Conservation (phyloP, 129 eudicot species). For the Smallanthus sonchifolius region DNA sequence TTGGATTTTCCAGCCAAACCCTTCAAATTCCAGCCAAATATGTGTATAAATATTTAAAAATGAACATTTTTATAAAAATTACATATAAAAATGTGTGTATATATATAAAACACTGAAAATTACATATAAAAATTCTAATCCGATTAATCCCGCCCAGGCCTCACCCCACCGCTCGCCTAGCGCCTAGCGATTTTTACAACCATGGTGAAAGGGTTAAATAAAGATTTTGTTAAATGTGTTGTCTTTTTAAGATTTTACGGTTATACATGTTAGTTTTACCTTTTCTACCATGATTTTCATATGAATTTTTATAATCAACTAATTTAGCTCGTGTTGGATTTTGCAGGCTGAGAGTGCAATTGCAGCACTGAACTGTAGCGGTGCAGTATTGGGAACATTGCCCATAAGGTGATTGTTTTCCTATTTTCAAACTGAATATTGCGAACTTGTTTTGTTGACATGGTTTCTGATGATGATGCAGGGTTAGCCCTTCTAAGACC, state of each 20-base stretch:
- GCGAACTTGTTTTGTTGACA: background rate
- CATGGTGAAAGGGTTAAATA: no score
- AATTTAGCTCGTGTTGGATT: background rate
- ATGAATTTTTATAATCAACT: background rate
- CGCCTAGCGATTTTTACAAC: no score
- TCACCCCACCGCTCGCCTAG: no score
- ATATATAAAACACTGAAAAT: no score
- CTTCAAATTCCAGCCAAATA: no score
- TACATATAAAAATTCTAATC: no score
- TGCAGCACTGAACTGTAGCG: conserved; percentile 52
- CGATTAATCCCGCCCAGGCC: no score
- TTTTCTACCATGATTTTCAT: background rate
- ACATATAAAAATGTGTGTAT: no score
- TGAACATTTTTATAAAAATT: no score
- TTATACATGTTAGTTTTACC: background rate
- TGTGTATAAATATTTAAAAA: no score
- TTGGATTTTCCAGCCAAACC: no score
- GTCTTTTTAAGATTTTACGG: conserved; percentile 2
- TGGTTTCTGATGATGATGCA: conserved; percentile 29
- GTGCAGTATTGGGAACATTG: conserved; percentile 44
- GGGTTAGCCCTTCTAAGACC: conserved; percentile 96
- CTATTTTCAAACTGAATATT: background rate
- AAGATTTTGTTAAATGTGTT: background rate
- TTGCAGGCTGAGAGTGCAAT: conserved; percentile 62
- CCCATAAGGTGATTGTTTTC: conserved; percentile 41